Evolutionary conservation across 2,329 filamentous ascomycete species (phyloP).

Genomic region (Xylariaceae sp.): DNA sequence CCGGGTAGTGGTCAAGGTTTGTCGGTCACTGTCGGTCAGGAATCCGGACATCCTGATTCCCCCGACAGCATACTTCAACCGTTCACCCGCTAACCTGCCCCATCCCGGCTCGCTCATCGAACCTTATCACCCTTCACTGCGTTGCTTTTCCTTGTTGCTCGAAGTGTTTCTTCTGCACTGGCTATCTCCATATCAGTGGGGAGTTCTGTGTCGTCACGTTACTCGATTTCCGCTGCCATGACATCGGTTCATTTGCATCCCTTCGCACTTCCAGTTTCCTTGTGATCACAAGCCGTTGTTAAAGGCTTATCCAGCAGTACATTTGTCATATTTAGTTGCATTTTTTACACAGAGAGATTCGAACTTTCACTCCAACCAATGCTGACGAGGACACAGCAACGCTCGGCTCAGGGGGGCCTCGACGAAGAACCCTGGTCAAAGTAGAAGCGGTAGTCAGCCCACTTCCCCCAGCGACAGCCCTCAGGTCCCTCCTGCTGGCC

Average conservation of each 20-base stretch:
- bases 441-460: slow-evolving; percentile 48
- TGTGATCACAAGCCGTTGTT: no score
- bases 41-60: neutral
- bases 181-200: no score
- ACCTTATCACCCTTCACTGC: neutral
- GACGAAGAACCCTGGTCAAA: slow-evolving; percentile 45
- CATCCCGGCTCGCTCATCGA: neutral
- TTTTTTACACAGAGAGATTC: neutral
- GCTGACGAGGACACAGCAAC: slow-evolving; percentile 41
- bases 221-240: no score
- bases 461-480: slow-evolving; percentile 43
- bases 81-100: neutral
- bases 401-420: slow-evolving; percentile 54
- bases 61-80: neutral
- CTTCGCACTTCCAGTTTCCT: no score
- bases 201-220: no score
- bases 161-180: no score
- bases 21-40: neutral
- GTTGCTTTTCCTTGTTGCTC: neutral
- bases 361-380: slow-evolving; percentile 12
- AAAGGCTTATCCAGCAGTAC: no score
- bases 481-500: slow-evolving; percentile 46
- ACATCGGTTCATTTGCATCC: no score
- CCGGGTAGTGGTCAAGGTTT: slow-evolving; percentile 2
- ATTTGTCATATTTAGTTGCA: no score